Percentiles rank a stretch among this genome's conserved stretches.
Conservation (phyloP, 768 basidiomycete genomes). For the Pleurotus cornucopiae region DNA sequence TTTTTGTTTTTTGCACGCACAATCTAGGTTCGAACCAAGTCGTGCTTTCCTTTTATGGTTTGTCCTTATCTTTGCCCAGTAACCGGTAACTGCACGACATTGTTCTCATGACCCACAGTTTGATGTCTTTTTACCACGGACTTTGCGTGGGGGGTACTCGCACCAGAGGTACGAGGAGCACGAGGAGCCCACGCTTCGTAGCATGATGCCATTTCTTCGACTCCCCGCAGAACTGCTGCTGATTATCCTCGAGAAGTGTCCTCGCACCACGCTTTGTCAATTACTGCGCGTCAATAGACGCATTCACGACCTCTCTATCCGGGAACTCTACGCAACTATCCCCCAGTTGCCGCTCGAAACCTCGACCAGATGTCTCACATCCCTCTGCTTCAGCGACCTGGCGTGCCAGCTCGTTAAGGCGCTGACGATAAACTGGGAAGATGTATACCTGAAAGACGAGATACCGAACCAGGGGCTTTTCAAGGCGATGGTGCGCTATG, state of each 20-base stretch:
- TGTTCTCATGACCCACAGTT: background rate
- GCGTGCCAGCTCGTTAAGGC: slow-evolving; percentile 1
- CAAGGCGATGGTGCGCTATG: slow-evolving; percentile 1
- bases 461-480: background rate
- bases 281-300: background rate
- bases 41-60: too few species aligned
- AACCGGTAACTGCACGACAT: too few species aligned
- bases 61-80: too few species aligned
- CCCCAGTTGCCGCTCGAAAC: background rate
- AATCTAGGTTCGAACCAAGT: too few species aligned
- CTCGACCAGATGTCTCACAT: background rate
- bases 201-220: background rate
- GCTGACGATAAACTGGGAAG: background rate
- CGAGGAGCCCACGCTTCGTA: background rate
- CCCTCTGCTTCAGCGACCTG: slow-evolving; percentile 2
- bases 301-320: background rate
- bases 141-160: background rate
- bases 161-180: background rate
- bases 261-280: background rate
- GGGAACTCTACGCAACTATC: slow-evolving; percentile 3
- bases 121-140: background rate
- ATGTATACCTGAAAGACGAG: background rate
- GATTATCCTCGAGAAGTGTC: background rate
- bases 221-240: slow-evolving; percentile 1
- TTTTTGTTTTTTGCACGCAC: background rate